Evolutionary conservation across 129 eudicot genomes (phyloP).

Genomic region (Centella asiatica): DNA sequence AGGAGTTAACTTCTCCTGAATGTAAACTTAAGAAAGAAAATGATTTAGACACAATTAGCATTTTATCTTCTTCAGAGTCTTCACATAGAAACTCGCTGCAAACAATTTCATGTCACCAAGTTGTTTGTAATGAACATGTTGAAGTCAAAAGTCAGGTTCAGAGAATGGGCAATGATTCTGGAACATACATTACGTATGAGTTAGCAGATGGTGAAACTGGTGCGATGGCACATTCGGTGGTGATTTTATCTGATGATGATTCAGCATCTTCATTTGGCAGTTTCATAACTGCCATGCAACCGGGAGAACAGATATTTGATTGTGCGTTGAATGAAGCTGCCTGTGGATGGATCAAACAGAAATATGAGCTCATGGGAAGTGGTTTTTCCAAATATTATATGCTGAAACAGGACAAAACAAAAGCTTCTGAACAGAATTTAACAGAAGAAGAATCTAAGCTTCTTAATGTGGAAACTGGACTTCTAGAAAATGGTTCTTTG

Average conservation of each 20-base stretch:
- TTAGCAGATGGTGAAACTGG: neutral
- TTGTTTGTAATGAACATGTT: neutral
- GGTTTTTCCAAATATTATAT: neutral
- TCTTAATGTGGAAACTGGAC: too few species aligned
- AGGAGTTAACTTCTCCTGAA: neutral
- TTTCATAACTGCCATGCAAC: neutral
- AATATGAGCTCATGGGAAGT: conserved; percentile 1
- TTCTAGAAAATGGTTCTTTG: too few species aligned
- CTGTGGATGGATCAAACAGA: neutral
- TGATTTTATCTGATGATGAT: neutral
- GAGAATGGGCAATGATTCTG: conserved; percentile 5
- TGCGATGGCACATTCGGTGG: neutral
- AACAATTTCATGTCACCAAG: neutral
- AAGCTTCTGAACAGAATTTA: too few species aligned
- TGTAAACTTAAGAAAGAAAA: neutral
- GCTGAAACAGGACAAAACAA: neutral
- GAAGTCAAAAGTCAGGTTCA: neutral
- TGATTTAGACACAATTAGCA: neutral
- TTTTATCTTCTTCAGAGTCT: neutral
- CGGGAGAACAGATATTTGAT: neutral
- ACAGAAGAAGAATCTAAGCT: neutral
- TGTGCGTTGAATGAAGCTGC: neutral
- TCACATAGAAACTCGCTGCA: neutral
- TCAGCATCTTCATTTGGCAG: neutral
- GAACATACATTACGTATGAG: neutral